Base-by-base conservation (phyloP, 176 grass and related monocot species). In the Triticum timopheevii region DNA sequence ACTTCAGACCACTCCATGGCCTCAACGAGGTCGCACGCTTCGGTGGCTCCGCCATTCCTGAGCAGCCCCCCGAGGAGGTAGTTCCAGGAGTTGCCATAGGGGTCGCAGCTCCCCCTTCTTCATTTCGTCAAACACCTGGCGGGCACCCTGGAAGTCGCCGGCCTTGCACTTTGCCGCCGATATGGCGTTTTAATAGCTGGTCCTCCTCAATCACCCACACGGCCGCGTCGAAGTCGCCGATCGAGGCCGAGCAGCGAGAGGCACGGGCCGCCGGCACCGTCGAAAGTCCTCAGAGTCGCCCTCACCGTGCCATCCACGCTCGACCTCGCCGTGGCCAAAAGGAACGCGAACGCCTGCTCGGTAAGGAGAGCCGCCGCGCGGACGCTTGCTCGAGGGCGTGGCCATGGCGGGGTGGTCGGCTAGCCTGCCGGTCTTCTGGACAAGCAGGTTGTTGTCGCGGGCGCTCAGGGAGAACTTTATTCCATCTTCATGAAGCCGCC, bases 61-160 rank as follows among this genome's bases (percentile, higher is more conserved):
- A 95, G 90, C n/a, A 98, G 64, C 78, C 88, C 86, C 27, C 91
- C 86, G 0, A 98, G 84, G 52, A 95, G 89, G 74, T 95, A 95
- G 83, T 94, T 98, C 84, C 89, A 98, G 75, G 96, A 94, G 44
- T 91, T 92, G 8, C 83, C 77, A 61, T 92, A 90, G 4, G 92
- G 96, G 82, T 83, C 75, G 47, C 80, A 94, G 38, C 81, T 88
- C 27, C 69, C 69, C 76, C 72, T 35, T 89, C 49, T 78, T 77
- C 92, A 95, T 95, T 94, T 94, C 90, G 54, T 95, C 92, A 79
- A 98, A 86, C 90, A 98, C 16, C 34, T 89, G 61, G 7, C 82
- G 86, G 61, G 88, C 96, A 20, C 96, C 92, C 40, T 86, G 28
- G 62, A 92, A 91, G 71, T 98, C 90, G 10, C 91, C 88, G 19